These are phyloP conservation scores for Withania somnifera DNA, from an alignment of 305 asterid species.

Conservation along the genomic window DNA sequence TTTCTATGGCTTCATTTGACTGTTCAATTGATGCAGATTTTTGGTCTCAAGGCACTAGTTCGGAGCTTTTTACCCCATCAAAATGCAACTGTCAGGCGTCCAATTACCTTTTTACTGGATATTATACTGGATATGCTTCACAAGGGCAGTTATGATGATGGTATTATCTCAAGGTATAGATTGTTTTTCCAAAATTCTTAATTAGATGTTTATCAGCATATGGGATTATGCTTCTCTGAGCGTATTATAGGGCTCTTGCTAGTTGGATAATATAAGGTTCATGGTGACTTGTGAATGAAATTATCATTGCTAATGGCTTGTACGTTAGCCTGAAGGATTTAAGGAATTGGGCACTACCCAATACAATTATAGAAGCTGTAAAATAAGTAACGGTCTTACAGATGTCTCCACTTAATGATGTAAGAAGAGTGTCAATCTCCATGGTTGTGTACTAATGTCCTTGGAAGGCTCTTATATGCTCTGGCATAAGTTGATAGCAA, in stretches of 20 bases:
- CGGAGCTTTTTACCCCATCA: conserved; percentile 65
- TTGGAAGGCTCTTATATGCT: neutral
- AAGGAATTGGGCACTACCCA: neutral
- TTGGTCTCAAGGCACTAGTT: conserved; percentile 77
- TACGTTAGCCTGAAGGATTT: neutral
- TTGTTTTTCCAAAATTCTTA: neutral
- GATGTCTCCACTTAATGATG: neutral
- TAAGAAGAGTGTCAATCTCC: neutral
- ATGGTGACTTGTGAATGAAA: neutral
- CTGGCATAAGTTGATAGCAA: neutral
- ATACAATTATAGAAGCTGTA: neutral
- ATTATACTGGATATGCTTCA: conserved; percentile 58
- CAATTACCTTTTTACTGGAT: conserved; percentile 46
- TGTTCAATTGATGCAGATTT: conserved; percentile 39
- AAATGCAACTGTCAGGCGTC: conserved; percentile 27
- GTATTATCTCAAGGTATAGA: conserved; percentile 45
- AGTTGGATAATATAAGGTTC: neutral
- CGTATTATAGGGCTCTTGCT: neutral
- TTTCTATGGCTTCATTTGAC: neutral
- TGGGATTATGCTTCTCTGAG: neutral
- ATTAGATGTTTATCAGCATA: neutral
- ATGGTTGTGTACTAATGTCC: neutral
- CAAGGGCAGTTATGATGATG: conserved; percentile 29
- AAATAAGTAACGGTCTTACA: neutral
- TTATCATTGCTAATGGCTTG: neutral